Conservation (phyloP, 1,139 yeast genomes). For the Yamadazyma triangularis region DNA sequence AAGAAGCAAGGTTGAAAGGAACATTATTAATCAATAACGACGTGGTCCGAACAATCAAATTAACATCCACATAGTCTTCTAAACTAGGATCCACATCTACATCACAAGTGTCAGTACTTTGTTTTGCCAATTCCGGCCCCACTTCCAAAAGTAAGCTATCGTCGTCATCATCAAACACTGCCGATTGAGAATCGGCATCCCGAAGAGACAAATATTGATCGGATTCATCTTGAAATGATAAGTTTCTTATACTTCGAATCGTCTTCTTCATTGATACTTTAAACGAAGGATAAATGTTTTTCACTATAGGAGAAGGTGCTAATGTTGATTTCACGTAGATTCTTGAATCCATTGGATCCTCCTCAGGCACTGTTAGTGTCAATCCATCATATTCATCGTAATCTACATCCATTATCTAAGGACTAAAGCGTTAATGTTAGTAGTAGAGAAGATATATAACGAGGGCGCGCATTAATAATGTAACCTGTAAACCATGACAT, state of each 20-base stretch:
- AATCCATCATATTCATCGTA: conserved; percentile 4
- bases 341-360: background rate
- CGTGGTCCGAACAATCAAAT: conserved; percentile 29
- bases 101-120: background rate
- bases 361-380: background rate
- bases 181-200: conserved; percentile 39
- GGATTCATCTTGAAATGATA: conserved; percentile 34
- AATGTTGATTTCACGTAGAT: conserved; percentile 31
- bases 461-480: too few species aligned
- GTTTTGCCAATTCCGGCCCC: too few species aligned
- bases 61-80: conserved; percentile 5
- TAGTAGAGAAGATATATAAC: too few species aligned
- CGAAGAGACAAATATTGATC: conserved; percentile 33
- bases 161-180: conserved; percentile 36
- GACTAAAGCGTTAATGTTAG: background rate
- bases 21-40: conserved; percentile 32
- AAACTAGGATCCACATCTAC: conserved; percentile 1
- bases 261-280: conserved; percentile 29
- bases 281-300: conserved; percentile 29
- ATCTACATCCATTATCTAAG: conserved; percentile 6
- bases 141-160: conserved; percentile 18
- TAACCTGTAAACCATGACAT: too few species aligned
- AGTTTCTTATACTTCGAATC: conserved; percentile 28
- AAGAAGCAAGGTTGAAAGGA: conserved; percentile 29
- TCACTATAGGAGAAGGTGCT: conserved; percentile 33